phyloP scores from a whole-genome alignment of 2,329 filamentous ascomycete species.

The Lasiodiplodia gonubiensis region DNA sequence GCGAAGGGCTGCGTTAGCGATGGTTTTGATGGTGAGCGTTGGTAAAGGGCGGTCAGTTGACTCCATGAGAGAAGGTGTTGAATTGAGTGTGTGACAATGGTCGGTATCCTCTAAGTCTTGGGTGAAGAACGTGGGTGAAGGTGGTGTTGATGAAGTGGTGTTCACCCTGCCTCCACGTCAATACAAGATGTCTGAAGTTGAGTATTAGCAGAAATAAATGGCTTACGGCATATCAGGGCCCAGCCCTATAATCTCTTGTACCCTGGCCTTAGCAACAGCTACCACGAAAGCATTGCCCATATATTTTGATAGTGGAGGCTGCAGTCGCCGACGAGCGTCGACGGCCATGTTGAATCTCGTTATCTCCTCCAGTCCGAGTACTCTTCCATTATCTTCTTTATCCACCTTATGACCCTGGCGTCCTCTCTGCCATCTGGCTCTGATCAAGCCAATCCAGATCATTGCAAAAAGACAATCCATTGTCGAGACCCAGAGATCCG shows the following conservation, averaged over 20 bases:
- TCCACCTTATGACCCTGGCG: background rate
- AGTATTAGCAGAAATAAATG: background rate
- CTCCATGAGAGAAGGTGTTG: background rate
- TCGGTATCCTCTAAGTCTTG: too few species aligned
- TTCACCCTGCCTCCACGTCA: too few species aligned
- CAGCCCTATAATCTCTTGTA: background rate
- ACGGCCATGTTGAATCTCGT: constrained; percentile 9
- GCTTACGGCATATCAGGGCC: background rate
- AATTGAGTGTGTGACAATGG: too few species aligned
- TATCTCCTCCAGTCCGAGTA: background rate
- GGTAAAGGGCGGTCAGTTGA: background rate
- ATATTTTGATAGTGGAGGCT: background rate
- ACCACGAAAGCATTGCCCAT: constrained; percentile 3
- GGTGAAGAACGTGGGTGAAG: too few species aligned
- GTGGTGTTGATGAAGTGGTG: background rate
- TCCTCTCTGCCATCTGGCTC: background rate
- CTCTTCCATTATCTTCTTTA: background rate
- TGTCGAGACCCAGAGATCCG: background rate
- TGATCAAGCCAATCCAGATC: constrained; percentile 11
- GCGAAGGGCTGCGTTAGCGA: constrained; percentile 1
- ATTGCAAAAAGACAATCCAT: constrained; percentile 3
- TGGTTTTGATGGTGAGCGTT: background rate
- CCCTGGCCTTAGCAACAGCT: background rate
- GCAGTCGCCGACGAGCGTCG: background rate
- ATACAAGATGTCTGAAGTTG: background rate